Base-by-base conservation (phyloP, 208 protist genomes). In the Herpetomonas tarakana region DNA sequence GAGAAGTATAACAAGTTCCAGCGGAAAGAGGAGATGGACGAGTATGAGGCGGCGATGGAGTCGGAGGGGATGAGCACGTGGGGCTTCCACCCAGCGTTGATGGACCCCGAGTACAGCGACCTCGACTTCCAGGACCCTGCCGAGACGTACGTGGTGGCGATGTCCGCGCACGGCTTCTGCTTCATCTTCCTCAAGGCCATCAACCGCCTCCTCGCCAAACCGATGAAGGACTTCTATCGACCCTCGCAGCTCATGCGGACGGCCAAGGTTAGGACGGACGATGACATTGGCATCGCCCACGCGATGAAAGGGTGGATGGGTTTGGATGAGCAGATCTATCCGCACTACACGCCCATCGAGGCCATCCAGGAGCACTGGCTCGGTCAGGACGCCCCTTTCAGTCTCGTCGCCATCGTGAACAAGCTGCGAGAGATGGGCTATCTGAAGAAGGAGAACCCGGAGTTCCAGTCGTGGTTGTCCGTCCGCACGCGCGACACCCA, bases 291-390 rank as follows among this genome's bases (percentile, higher is more conserved):
- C 58, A 51, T 96, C 30, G 52, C 59, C 12, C 80, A 93, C 71
- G 89, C 89, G 39, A 74, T 96, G 71, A 84, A 84, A 44, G 89
- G 89, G 11, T 96, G 89, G 86, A 65, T 96, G 58, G 89, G 86
- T 16, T 65, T 91, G 9, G 89, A 96, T 26, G 85, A 96, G 46
- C 73, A 78, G 49, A 58, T 96, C 24, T 93, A 89, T 55, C 86
- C 83, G 1, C 89, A 96, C 58, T 92, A 83, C 83, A 96, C 89
- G 6, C 82, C 89, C 2, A 85, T 96, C 52, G 89, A 96, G 38
- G 89, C 89, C 2, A 77, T 96, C 35, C 89, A 96, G 69, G 83
- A 91, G 21, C 83, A 96, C 68, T 96, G 89, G 86, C 76, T 96
- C 0, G 89, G 89, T 38, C 75, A 82, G 59, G 89, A 96, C 62